Evolutionary conservation across 176 grass and related monocot genomes (phyloP), one percentile per base, ranked within the genome.

Genomic region (Otatea glauca): DNA sequence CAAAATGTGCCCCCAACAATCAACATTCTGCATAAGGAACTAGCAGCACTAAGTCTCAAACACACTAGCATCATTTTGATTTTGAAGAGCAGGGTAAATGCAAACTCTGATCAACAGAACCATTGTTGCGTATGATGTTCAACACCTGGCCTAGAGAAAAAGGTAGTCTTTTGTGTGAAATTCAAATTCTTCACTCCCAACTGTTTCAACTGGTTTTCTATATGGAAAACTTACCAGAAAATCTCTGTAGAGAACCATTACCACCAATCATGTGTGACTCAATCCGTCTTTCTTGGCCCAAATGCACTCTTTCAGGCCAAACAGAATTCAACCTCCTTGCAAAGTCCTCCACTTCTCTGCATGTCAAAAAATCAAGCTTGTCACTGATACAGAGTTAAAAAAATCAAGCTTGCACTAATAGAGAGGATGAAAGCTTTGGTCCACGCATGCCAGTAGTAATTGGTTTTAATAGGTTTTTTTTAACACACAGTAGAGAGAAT

Each of bases 331-430:
- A 83, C 91, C 97, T 92, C 79, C 97, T 90, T 12, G 97, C 93
- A 7, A 99, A 99, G 83, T 96, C 97, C 74, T 96, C 97, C 29
- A 99, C 97, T 96, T 99, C 97, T 80, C 97, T 99, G 93, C 68
- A 88, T 72, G 44, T 65, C 62, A 70, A 72, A 79, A 84, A 63
- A 80, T 24, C 41, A 91, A 86, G 35, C 16, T 72, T 65, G 58
- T 37, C 75, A 42, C 24, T 76, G 56, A 53, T 77, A 39, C 54
- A 41, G 25, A 85, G 59, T 65, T 68, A 47, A 70, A 72, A 79
- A 84, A 63, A 80, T 24, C 41, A 91, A 86, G 35, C 20, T 72
- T 70, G 58, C 27, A 42, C 24, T 76, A 64, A 53, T 77, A 39
- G 45, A 41, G 21, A 85, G 49, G 37, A 45, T 45, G 44, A 10